Base-by-base conservation (phyloP, 2,329 filamentous ascomycete genomes). In the Colletotrichum godetiae region DNA sequence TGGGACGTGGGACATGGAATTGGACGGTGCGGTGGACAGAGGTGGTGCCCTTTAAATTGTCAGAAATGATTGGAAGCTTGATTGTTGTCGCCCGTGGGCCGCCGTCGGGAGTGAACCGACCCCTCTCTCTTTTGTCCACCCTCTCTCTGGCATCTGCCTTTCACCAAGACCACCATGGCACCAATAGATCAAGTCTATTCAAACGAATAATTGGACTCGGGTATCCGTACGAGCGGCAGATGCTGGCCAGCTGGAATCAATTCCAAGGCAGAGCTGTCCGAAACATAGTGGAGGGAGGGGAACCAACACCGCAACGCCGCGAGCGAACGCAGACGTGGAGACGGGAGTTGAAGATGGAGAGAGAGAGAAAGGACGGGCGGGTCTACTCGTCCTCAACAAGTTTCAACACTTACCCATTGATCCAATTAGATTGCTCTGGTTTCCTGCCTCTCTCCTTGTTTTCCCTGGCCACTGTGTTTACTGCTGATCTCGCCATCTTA, bases 311-410 rank as follows among this genome's bases (percentile, higher is more conserved):
- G 6, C 37, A 42, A 42, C 37, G 37, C 27, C 27, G 27, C 27
- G 4, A 2, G 27, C 37, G 37, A 42, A 42, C 37, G 37, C 13
- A 42, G 29, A 8, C 37, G 19, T 63, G 58, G 59, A 49, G 37
- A 46, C 35, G 15, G 12, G 22, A 19, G 13, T 33, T 37, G 49
- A 37, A 55, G 78, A 46, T 53, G 60, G 46, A 37, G 49, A 56
- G 22, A 37, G 31, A n/a, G 49, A 65, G 52, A 42, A 19, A 22
- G 29, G 29, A 52, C 7, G 22, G 52, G 65, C 65, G 70, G 70
- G 58, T 60, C 60, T 37, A 13, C 24, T 59, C 49, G 22, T 59
- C 27, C 70, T 73, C 70, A 70, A 69, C 70, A 73, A 69, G 70
- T 73, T 73, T 73, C 70, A 64, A 64, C 69, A 62, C 15, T 53